A percentile compares a stretch with the other conserved stretches of the same genome.
phyloP scores from a whole-genome alignment of 2,329 filamentous ascomycete species.

The Alternaria ventricosa region DNA sequence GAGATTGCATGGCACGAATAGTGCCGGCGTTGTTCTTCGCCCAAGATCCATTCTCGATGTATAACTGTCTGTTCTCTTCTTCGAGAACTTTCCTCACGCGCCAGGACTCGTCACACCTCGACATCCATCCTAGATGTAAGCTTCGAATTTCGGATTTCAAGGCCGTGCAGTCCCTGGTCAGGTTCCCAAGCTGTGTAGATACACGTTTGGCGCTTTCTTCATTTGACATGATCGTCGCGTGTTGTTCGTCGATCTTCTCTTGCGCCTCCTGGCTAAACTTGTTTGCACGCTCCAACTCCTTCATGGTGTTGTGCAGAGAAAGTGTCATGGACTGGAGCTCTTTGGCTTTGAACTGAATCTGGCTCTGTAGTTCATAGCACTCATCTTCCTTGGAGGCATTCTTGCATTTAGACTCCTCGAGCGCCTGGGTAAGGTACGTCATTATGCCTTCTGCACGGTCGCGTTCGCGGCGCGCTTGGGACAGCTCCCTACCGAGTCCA shows the following conservation, averaged over 20 bases:
- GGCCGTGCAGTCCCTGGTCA: not conserved
- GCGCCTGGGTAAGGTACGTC: not conserved
- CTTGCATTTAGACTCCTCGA: not conserved
- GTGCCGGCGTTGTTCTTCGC: not conserved
- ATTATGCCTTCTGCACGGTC: not conserved
- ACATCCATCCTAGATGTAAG: not conserved
- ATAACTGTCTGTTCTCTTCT: not conserved
- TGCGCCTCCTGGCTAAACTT: not conserved
- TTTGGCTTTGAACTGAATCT: slow-evolving; percentile 1
- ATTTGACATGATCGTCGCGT: not conserved
- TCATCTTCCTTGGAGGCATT: not conserved
- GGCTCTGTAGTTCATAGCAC: slow-evolving; percentile 2
- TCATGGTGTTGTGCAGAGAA: not conserved
- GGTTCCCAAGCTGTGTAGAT: not conserved
- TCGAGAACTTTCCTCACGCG: not conserved
- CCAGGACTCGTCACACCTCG: not conserved
- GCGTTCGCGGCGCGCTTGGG: not conserved
- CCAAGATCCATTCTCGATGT: not conserved
- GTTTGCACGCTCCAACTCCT: not conserved
- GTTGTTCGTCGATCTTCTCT: not conserved
- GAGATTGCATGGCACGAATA: not conserved
- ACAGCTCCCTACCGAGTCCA: not conserved
- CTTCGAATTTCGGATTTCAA: not conserved
- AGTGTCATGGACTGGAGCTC: slow-evolving; percentile 7
- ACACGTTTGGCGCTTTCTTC: not conserved